Base-by-base conservation (phyloP, 805 yeast species). In the Kodamaea leandrae region DNA sequence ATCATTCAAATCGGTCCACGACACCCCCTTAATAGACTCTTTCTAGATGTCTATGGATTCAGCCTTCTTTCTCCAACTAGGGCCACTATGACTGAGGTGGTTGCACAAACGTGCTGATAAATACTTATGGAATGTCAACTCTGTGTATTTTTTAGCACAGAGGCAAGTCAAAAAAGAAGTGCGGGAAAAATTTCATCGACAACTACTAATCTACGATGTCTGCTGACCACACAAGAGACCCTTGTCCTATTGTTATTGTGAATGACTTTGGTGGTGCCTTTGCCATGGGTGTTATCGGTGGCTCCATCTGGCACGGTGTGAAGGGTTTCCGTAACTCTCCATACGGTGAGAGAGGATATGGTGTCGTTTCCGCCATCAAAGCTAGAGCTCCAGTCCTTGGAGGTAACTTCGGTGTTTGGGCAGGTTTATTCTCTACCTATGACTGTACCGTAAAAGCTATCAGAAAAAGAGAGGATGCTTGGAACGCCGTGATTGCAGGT, bases 381-480 rank as follows among this genome's bases (percentile, higher is more conserved):
- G 87, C 96, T 39, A 79, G 99, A 65, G 98, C 97, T 2, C 99
- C 99, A 28, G 96, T 91, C 37, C 89, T 91, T 41, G 99, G 99
- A 52, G 99, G 99, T 60, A 93, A 93, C 68, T 91, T 93, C 58
- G 99, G 99, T 71, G 96, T 87, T 28, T 93, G 99, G 99, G 99
- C 99, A 75, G 99, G 99, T 46, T 72, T 93, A 55, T 93, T 93
- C 62, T 88, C 97, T 24, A 84, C 95, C 10, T 93, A 82, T 60
- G 99, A 93, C 67, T 93, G 99, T 74, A 78, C 90, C 12, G 95
- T 93, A 35, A 93, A 91, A 66, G 96, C 91, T 2, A 79, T 93
- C 32, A 86, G 99, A 74, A 86, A 88, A 67, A 87, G 97, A 74
- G 99, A 93, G 66, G 99, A 93, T 65, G 96, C 98, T 5, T 86